These are phyloP conservation scores for Alternaria gaisen DNA, from an alignment of 2,329 filamentous ascomycete species.

Conservation along the genomic window DNA sequence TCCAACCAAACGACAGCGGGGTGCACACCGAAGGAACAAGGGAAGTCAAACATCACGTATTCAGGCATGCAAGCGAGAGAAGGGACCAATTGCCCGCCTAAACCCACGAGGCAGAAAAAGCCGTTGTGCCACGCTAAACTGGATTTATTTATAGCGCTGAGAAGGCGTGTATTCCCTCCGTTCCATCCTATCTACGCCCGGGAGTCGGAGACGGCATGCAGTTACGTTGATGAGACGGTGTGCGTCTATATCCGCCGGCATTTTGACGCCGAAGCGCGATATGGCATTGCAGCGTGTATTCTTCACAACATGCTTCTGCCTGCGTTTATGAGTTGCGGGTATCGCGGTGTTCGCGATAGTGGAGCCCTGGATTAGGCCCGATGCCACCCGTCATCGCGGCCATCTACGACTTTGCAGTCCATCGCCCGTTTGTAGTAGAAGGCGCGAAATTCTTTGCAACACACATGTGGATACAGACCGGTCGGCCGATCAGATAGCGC, in stretches of 20 bases:
- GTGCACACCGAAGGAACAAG: conserved; percentile 12
- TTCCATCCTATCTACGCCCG: neutral
- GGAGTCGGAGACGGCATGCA: conserved; percentile 3
- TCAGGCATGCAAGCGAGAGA: conserved; percentile 10
- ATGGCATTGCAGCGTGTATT: neutral
- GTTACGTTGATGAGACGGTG: neutral
- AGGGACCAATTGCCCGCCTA: conserved; percentile 12
- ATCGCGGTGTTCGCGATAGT: conserved; percentile 8
- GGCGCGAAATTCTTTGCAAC: conserved; percentile 8
- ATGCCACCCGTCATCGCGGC: conserved; percentile 1
- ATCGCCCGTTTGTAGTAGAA: conserved; percentile 7
- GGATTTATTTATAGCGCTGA: conserved; percentile 13
- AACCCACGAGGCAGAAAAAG: conserved; percentile 28
- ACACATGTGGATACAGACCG: neutral
- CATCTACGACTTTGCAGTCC: neutral
- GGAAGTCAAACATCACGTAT: conserved; percentile 11
- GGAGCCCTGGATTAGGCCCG: conserved; percentile 6
- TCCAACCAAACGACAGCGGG: conserved; percentile 22
- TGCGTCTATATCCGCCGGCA: neutral
- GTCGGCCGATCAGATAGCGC: neutral
- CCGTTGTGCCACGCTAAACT: conserved; percentile 31
- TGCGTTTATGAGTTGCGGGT: neutral
- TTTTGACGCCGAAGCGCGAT: neutral
- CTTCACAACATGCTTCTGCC: neutral
- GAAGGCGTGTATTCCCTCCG: conserved; percentile 7